These are phyloP conservation scores for Przewalskia tangutica DNA, from an alignment of 257 asterid genomes.

Conservation along the genomic window DNA sequence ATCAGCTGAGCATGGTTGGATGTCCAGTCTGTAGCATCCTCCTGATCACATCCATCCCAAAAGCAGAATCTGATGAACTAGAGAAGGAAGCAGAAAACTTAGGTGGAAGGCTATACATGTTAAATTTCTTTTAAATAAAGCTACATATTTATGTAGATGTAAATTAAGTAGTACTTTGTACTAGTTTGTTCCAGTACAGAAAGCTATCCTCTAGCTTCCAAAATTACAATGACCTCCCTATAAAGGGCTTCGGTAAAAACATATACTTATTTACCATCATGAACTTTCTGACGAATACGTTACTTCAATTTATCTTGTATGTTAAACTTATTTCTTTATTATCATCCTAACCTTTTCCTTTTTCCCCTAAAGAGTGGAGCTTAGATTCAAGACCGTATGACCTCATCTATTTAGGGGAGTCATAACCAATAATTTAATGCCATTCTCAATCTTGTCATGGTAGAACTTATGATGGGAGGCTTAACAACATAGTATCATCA, in stretches of 20 bases:
- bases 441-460: neutral
- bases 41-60: slow-evolving; percentile 97
- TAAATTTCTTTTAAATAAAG: neutral
- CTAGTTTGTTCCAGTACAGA: neutral
- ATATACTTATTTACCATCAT: neutral
- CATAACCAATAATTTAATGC: neutral
- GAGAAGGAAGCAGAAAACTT: slow-evolving; percentile 53
- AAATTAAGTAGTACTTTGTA: neutral
- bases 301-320: neutral
- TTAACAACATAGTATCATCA: neutral
- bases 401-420: neutral
- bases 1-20: slow-evolving; percentile 90
- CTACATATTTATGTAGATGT: neutral
- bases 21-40: slow-evolving; percentile 99
- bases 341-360: neutral
- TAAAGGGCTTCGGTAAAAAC: neutral
- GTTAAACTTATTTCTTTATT: neutral
- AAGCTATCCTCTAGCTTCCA: neutral
- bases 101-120: slow-evolving; percentile 6
- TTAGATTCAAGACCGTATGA: neutral
- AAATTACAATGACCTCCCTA: neutral
- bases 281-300: neutral
- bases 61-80: slow-evolving; percentile 98
- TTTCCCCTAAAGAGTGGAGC: neutral
- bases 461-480: neutral